Percentiles rank a stretch among this genome's conserved stretches.
These are phyloP conservation scores for Neurospora sp. DNA, from an alignment of 495 filamentous ascomycete genomes.

Conservation along the genomic window DNA sequence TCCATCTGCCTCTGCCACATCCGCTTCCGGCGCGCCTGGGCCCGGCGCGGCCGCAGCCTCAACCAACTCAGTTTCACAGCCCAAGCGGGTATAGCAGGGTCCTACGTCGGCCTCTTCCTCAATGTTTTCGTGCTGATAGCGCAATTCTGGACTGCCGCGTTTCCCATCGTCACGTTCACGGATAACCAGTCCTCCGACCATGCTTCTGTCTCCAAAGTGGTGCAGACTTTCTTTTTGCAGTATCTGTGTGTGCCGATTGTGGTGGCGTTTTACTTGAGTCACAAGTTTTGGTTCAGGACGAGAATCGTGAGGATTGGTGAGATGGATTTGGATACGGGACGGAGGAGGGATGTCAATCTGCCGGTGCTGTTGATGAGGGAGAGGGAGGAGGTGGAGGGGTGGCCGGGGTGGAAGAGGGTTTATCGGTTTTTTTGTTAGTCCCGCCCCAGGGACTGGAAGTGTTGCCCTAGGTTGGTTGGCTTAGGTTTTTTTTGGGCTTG, in stretches of 20 bases:
- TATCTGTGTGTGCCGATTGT: slow-evolving; percentile 85
- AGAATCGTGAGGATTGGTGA: slow-evolving; percentile 51
- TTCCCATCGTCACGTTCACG: slow-evolving; percentile 44
- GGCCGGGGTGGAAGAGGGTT: slow-evolving; percentile 80
- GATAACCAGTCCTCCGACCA: not conserved
- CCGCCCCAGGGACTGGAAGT: no score
- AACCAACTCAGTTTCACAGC: slow-evolving; percentile 72
- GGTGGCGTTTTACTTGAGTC: slow-evolving; percentile 58
- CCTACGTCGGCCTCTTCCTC: slow-evolving; percentile 71
- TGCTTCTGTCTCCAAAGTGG: not conserved
- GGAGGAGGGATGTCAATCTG: slow-evolving; percentile 63
- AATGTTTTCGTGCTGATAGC: slow-evolving; percentile 77
- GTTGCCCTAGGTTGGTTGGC: no score
- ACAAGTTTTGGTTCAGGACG: slow-evolving; percentile 72
- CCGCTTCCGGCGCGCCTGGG: slow-evolving; percentile 80
- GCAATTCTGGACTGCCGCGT: slow-evolving; percentile 89
- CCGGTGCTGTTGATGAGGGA: slow-evolving; percentile 67
- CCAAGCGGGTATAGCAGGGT: slow-evolving; percentile 71
- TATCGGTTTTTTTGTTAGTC: slow-evolving; percentile 44
- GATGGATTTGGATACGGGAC: slow-evolving; percentile 85
- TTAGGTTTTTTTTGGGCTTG: no score
- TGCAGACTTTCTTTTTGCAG: slow-evolving; percentile 59
- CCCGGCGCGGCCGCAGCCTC: slow-evolving; percentile 53
- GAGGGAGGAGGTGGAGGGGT: slow-evolving; percentile 53
- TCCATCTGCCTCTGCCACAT: slow-evolving; percentile 85